Evolutionary conservation across 2,329 filamentous ascomycete genomes (phyloP), one percentile per base, ranked within the genome.

Genomic region (Fonsecaea multimorphosa): DNA sequence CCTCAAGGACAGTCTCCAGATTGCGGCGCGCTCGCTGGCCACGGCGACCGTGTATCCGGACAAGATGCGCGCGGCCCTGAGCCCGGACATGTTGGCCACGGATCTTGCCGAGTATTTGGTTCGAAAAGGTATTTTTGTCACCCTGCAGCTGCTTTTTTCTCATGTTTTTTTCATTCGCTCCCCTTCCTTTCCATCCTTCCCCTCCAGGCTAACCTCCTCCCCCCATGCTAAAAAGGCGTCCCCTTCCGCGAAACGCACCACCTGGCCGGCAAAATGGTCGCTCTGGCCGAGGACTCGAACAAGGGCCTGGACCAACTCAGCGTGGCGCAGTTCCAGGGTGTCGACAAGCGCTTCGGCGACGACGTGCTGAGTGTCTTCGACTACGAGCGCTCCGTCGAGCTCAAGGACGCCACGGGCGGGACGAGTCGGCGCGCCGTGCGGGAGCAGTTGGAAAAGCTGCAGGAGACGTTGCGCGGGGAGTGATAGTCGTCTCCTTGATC

Each of bases 171-270:
- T 5, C 27, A 2, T 31, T 34, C 9, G 14, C 40, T 22, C 19
- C 46, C 16, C 38, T 46, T 44, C 16, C 44, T 38, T n/a, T 36
- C 64, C 40, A 9, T 56, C 46, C 9, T 31, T 55, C 55, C 58
- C 29, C 59, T 58, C 29, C 34, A 36, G 54, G 29, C 54, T 65
- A 54, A 63, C 40, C 66, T 59, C 56, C 69, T 57, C 12, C 58
- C 22, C n/a, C n/a, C n/a, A n/a, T n/a, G n/a, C n/a, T n/a, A n/a
- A n/a, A n/a, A n/a, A 70, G 80, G 80, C 38, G 88, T 92, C 16
- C 91, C 90, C 11, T 95, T 93, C 83, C 85, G 90, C 32, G 89
- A 93, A 80, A 90, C 90, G 1, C 91, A 93, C 73, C 90, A 93
- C 77, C 91, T 93, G 72, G 89, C 88, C 5, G 90, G 91, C 1